A percentile compares a stretch with the other conserved stretches of the same genome.
These are phyloP conservation scores for Colletotrichum coccodes DNA, from an alignment of 2,329 filamentous ascomycete genomes.

Conservation along the genomic window DNA sequence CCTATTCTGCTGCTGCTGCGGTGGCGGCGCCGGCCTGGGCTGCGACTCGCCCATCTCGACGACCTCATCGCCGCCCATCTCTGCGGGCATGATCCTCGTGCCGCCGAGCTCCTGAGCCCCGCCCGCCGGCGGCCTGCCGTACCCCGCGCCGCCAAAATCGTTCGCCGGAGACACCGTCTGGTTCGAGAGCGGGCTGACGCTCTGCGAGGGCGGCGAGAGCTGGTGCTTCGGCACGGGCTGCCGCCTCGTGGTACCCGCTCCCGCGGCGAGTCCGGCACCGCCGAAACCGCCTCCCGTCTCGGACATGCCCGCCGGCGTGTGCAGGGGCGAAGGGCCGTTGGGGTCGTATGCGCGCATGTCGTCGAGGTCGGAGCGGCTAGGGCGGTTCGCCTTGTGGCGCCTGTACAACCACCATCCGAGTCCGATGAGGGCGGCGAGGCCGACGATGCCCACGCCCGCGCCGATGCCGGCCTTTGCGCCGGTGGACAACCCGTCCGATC, in stretches of 20 bases:
- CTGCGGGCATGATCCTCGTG: constrained; percentile 20
- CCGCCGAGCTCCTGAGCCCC: constrained; percentile 27
- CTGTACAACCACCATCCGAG: constrained; percentile 34
- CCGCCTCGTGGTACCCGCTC: constrained; percentile 3
- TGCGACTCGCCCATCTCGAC: constrained; percentile 46
- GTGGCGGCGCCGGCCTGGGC: constrained; percentile 27
- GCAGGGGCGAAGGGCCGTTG: constrained; percentile 37
- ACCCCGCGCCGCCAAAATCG: constrained; percentile 2
- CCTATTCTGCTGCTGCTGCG: constrained; percentile 2
- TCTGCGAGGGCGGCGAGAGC: constrained; percentile 20
- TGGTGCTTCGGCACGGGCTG: constrained; percentile 19
- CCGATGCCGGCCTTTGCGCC: constrained; percentile 57
- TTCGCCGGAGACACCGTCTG: constrained; percentile 14
- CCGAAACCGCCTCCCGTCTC: constrained; percentile 11
- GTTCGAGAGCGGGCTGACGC: constrained; percentile 30
- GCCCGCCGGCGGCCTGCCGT: constrained; percentile 22
- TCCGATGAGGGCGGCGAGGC: constrained; percentile 38
- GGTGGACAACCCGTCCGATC: constrained; percentile 45
- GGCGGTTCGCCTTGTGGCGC: constrained; percentile 31
- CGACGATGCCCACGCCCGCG: constrained; percentile 49
- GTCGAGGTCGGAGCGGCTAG: constrained; percentile 32
- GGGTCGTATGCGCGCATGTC: constrained; percentile 50
- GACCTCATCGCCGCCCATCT: constrained; percentile 34
- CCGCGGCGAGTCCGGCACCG: neutral
- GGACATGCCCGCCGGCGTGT: constrained; percentile 21